phyloP scores from a whole-genome alignment of 345 rosid genomes.

The Brassica napus region DNA sequence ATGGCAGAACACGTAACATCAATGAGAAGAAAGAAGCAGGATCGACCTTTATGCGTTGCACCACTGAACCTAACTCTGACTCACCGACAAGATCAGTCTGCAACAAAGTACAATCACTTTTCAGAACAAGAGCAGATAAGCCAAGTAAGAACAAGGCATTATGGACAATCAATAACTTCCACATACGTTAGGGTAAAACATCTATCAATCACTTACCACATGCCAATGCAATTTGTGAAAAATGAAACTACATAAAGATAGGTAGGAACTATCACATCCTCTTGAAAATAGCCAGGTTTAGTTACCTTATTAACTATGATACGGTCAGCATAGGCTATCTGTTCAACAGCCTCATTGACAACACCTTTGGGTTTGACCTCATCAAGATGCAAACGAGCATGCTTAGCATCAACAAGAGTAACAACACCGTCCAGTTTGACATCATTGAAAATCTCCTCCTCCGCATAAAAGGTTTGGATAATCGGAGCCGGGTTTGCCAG shows the following conservation, averaged over 20 bases:
- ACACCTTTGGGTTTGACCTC: slow-evolving; percentile 90
- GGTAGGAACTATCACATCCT: background rate
- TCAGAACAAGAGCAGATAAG: slow-evolving; percentile 14
- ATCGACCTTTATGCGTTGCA: slow-evolving; percentile 71
- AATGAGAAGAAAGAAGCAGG: background rate
- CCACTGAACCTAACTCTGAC: slow-evolving; percentile 59
- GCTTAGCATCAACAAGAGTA: slow-evolving; percentile 95
- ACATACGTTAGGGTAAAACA: background rate
- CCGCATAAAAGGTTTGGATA: slow-evolving; percentile 95
- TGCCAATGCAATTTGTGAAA: background rate
- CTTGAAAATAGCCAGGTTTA: background rate
- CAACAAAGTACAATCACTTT: slow-evolving; percentile 17
- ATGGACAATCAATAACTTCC: background rate
- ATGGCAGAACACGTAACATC: slow-evolving; percentile 12
- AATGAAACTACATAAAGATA: background rate
- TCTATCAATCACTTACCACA: background rate
- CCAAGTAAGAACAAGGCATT: background rate
- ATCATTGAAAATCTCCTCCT: slow-evolving; percentile 74
- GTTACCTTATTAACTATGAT: slow-evolving; percentile 85
- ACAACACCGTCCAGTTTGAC: slow-evolving; percentile 96
- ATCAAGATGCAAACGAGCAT: slow-evolving; percentile 75
- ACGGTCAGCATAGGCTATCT: slow-evolving; percentile 96
- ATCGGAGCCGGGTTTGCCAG: slow-evolving; percentile 98
- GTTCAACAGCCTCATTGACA: slow-evolving; percentile 96
- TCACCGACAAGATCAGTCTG: slow-evolving; percentile 93